phyloP scores from a whole-genome alignment of 208 protist genomes.

The Acanthamoeba divionensis region DNA sequence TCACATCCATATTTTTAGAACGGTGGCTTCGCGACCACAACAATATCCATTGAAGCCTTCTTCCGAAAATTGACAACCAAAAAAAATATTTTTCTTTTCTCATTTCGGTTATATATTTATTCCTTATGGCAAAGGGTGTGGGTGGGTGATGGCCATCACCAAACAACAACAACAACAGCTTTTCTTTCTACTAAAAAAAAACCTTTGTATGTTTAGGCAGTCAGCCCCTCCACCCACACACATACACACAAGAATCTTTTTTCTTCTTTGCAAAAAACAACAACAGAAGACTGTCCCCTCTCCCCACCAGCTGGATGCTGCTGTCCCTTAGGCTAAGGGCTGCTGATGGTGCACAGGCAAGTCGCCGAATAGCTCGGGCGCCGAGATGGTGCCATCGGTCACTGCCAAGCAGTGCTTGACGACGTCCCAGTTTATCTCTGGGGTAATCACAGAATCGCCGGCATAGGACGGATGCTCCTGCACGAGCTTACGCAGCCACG shows the following conservation, averaged over 20 bases:
- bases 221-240: too few relatives aligned
- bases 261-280: too few relatives aligned
- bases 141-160: neutral
- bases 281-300: too few relatives aligned
- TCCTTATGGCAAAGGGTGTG: too few relatives aligned
- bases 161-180: neutral
- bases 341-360: neutral
- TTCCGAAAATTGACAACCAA: too few relatives aligned
- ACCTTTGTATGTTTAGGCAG: neutral
- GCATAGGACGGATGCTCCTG: slow-evolving; percentile 91
- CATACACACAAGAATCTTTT: too few relatives aligned
- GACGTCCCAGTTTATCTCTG: slow-evolving; percentile 85
- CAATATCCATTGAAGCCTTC: too few relatives aligned
- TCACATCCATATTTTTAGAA: too few relatives aligned
- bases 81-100: too few relatives aligned
- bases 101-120: too few relatives aligned
- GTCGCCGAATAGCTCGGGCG: slow-evolving; percentile 34
- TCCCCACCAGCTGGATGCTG: too few relatives aligned
- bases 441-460: slow-evolving; percentile 90
- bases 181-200: neutral
- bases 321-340: neutral
- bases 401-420: slow-evolving; percentile 55
- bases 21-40: too few relatives aligned
- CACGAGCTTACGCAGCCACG: slow-evolving; percentile 92
- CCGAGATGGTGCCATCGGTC: neutral